Evolutionary conservation across 1,284 basidiomycete genomes (phyloP).

Genomic region (Sporisorium graminicola): DNA sequence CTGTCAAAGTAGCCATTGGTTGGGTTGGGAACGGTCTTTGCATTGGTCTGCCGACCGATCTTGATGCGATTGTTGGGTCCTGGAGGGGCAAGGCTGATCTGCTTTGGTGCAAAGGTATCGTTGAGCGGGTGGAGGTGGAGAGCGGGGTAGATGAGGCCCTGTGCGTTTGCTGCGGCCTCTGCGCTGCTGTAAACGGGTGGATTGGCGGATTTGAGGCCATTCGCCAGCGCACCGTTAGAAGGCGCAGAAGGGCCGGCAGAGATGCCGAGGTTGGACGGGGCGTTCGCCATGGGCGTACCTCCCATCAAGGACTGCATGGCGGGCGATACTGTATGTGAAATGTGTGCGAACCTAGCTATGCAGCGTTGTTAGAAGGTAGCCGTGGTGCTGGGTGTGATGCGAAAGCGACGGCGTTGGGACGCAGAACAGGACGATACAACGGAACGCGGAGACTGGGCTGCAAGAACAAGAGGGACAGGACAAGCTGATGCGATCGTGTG

Average conservation of each 20-base stretch:
- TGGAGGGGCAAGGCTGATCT: slow-evolving; percentile 83
- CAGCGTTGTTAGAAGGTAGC: no score
- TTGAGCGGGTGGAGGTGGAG: slow-evolving; percentile 86
- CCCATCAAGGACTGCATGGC: slow-evolving; percentile 53
- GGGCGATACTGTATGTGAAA: slow-evolving; percentile 1
- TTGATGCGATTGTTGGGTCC: slow-evolving; percentile 76
- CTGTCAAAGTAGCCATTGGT: slow-evolving; percentile 97
- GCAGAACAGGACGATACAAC: slow-evolving; percentile 2
- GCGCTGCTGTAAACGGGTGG: slow-evolving; percentile 27
- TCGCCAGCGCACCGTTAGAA: slow-evolving; percentile 7
- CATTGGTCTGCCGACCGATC: slow-evolving; percentile 98
- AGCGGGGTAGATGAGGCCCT: slow-evolving; percentile 64
- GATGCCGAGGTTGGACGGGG: slow-evolving; percentile 53
- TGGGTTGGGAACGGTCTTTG: slow-evolving; percentile 93
- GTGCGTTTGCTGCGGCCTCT: slow-evolving; percentile 43
- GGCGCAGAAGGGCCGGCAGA: slow-evolving; percentile 32
- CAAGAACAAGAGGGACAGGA: not conserved
- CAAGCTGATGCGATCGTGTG: slow-evolving; percentile 16
- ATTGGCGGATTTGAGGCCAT: slow-evolving; percentile 26
- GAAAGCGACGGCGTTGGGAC: not conserved
- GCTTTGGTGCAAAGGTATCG: slow-evolving; percentile 95
- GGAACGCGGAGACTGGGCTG: slow-evolving; percentile 1
- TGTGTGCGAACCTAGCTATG: not conserved
- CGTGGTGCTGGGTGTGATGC: not conserved
- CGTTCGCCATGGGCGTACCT: slow-evolving; percentile 50